phyloP scores from a whole-genome alignment of 2,329 filamentous ascomycete genomes.

The Neofusicoccum ribis region DNA sequence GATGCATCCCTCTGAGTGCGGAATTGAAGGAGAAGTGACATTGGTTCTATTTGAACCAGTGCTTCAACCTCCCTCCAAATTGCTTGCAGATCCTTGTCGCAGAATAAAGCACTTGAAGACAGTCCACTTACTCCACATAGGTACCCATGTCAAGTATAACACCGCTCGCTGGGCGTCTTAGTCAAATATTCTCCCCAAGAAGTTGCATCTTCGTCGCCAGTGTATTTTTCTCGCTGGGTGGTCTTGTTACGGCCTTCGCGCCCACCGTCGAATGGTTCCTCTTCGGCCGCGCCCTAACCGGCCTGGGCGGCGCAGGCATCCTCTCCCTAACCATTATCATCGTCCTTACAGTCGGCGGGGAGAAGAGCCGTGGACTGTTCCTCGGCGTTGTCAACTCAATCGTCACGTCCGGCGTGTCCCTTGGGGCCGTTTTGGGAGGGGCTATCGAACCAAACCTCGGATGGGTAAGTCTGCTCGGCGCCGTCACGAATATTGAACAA shows the following conservation, averaged over 20 bases:
- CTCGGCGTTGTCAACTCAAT: constrained; percentile 73
- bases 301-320: constrained; percentile 69
- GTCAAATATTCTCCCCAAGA: constrained; percentile 71
- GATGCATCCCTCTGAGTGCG: too few relatives aligned
- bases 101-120: not conserved
- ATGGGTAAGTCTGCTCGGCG: constrained; percentile 58
- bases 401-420: constrained; percentile 69
- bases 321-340: constrained; percentile 74
- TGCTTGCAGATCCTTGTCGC: too few relatives aligned
- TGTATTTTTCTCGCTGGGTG: constrained; percentile 60
- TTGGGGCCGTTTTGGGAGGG: constrained; percentile 71
- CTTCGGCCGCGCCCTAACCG: constrained; percentile 66
- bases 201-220: constrained; percentile 65
- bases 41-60: too few relatives aligned
- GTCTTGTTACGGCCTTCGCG: constrained; percentile 64
- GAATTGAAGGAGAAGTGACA: too few relatives aligned
- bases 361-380: constrained; percentile 68
- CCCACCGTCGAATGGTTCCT: constrained; percentile 63
- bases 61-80: too few relatives aligned
- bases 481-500: not conserved
- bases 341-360: constrained; percentile 70
- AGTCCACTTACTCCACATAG: not conserved
- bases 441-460: constrained; percentile 63
- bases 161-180: constrained; percentile 70
- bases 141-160: constrained; percentile 55